phyloP scores from a whole-genome alignment of 768 basidiomycete genomes.

The Hypsizygus marmoreus region DNA sequence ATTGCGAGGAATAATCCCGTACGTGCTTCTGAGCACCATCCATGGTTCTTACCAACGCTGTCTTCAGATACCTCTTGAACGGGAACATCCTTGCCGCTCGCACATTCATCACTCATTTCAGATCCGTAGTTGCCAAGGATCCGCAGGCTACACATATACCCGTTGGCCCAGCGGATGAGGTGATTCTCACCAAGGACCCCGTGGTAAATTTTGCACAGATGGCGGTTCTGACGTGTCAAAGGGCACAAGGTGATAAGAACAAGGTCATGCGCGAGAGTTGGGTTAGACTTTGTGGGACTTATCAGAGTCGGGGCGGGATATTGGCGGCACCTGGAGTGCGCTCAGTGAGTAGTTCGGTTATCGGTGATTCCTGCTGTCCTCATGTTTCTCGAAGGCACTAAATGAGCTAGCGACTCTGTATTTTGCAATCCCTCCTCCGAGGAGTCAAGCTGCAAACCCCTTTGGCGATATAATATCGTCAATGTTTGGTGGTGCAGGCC shows the following conservation, averaged over 20 bases:
- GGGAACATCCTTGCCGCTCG: slow-evolving; percentile 91
- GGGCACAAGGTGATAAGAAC: slow-evolving; percentile 78
- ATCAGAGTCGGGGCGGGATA: slow-evolving; percentile 70
- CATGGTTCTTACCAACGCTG: slow-evolving; percentile 4
- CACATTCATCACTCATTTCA: slow-evolving; percentile 87
- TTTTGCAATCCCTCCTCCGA: slow-evolving; percentile 85
- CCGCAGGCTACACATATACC: slow-evolving; percentile 47
- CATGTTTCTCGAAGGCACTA: slow-evolving; percentile 48
- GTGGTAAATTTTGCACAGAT: slow-evolving; percentile 90
- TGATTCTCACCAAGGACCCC: slow-evolving; percentile 73
- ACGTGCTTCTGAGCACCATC: slow-evolving; percentile 28
- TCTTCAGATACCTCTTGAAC: slow-evolving; percentile 69
- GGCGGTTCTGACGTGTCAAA: slow-evolving; percentile 85
- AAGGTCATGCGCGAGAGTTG: slow-evolving; percentile 79
- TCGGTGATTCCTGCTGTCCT: slow-evolving; percentile 1
- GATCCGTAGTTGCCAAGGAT: slow-evolving; percentile 59
- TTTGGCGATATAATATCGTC: slow-evolving; percentile 88
- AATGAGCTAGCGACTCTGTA: slow-evolving; percentile 72
- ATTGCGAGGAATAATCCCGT: slow-evolving; percentile 86
- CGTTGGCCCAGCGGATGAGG: slow-evolving; percentile 55
- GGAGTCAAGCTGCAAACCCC: slow-evolving; percentile 72
- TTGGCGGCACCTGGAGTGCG: slow-evolving; percentile 64
- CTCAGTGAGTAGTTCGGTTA: slow-evolving; percentile 47
- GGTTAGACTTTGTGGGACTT: slow-evolving; percentile 83
- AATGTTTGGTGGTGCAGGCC: slow-evolving; percentile 74